Base-by-base conservation (phyloP, 768 basidiomycete species). In the Pisolithus albus region DNA sequence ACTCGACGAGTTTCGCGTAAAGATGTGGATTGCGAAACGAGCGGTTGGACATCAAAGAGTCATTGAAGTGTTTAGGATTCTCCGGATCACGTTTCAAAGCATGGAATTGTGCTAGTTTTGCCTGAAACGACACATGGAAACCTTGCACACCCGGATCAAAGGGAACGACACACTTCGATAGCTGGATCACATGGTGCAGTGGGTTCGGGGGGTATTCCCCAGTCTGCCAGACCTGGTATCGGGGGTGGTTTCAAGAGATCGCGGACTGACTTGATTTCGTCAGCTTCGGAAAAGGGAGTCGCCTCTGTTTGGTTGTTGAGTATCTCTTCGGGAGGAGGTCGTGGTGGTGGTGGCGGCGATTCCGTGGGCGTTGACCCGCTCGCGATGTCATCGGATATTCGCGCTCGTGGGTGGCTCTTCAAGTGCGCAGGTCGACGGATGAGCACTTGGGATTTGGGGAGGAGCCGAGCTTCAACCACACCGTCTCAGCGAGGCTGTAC, bases 21-120 rank as follows among this genome's bases (percentile, higher is more conserved):
- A 98, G 80, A 62, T 96, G 91, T 0, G 95, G 95, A 62, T 99
- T 99, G 24, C 92, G 83, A 70, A 98, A 99, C 4, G 92, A 84
- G 41, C 91, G 84, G 58, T 88, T 91, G 7, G 84, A 81, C 84
- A 97, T 91, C 39, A 99, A 78, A 1, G 90, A 90, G 66, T 96
- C 92, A 66, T 98, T 99, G 73, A 96, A 97, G 67, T 96, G 93
- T 58, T 84, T 83, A 1, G 88, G 86, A 59, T 79, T 77, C 1
- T 55, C 53, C 9, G 79, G 63, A 59, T 84, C 77, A 26, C 73
- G 68, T 65, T 92, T 91, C 44, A 97, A 75, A 1, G 75, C 61
- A 51, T 85, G 78, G 60, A 96, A 98, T 47, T 87, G 82, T 0
- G 78, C 70, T 21, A 96, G 77, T 66, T 96, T 97, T 0, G 82